Evolutionary conservation across 148 eudicot genomes (phyloP).

Genomic region (Rhododendron henanense): DNA sequence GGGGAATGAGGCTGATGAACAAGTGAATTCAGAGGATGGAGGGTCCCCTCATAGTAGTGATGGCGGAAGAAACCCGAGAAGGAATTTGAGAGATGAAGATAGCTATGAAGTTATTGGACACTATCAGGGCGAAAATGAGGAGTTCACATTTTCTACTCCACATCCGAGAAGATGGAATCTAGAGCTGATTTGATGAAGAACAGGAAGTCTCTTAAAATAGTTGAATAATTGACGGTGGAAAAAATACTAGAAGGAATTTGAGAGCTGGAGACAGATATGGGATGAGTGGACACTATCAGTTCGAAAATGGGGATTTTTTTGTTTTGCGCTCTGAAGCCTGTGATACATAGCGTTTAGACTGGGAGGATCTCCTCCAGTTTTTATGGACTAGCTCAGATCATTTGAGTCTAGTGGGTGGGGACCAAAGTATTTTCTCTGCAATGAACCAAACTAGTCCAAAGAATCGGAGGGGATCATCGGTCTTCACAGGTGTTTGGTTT

Average conservation of each 20-base stretch:
- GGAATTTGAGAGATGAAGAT: conserved; percentile 18
- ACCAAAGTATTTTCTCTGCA: background rate
- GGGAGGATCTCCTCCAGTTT: background rate
- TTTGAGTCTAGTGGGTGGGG: background rate
- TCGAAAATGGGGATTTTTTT: conserved; percentile 30
- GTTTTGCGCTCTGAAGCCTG: conserved; percentile 50
- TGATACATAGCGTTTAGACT: conserved; percentile 41
- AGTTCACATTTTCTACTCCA: conserved; percentile 45
- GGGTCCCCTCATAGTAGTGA: conserved; percentile 36
- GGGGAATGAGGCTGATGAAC: conserved; percentile 40
- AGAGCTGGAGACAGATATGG: conserved; percentile 16
- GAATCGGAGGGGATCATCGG: background rate
- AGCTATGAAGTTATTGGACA: conserved; percentile 15
- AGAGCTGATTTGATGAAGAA: conserved; percentile 36
- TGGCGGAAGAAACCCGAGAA: conserved; percentile 27
- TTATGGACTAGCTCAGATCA: background rate
- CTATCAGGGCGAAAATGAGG: conserved; percentile 27
- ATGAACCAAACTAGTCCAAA: background rate
- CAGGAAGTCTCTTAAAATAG: conserved; percentile 30
- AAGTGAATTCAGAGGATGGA: conserved; percentile 29
- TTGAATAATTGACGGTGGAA: conserved; percentile 33
- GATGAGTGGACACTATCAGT: conserved; percentile 13
- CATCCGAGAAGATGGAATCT: conserved; percentile 53
- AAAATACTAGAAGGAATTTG: conserved; percentile 17
- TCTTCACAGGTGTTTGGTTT: background rate